Conservation (phyloP, 805 yeast species). For the Sugiyamaella marilandica region DNA sequence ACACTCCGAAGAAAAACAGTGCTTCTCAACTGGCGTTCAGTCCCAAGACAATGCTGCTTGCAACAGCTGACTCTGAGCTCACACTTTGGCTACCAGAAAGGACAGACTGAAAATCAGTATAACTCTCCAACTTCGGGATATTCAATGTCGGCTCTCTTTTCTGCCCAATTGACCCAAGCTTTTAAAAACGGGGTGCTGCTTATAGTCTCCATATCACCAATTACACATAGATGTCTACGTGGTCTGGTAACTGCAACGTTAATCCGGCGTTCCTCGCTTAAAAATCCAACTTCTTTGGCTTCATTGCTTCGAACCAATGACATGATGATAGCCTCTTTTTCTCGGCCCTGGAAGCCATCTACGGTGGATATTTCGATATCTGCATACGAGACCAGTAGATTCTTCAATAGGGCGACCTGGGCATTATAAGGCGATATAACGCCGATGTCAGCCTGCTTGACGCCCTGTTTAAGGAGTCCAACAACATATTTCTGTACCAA, state of each 20-base stretch:
- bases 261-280: conserved; percentile 70
- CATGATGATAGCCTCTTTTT: conserved; percentile 78
- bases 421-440: conserved; percentile 88
- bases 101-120: background rate
- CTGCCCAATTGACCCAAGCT: conserved; percentile 68
- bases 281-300: conserved; percentile 67
- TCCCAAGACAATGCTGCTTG: conserved; percentile 56
- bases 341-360: conserved; percentile 97
- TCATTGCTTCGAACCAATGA: conserved; percentile 81
- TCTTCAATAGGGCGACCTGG: conserved; percentile 64
- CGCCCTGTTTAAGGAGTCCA: conserved; percentile 48
- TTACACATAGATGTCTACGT: conserved; percentile 72
- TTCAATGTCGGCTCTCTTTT: conserved; percentile 58
- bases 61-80: conserved; percentile 57
- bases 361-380: conserved; percentile 78
- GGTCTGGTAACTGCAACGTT: conserved; percentile 95
- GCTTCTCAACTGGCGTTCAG: conserved; percentile 50
- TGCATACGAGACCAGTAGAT: conserved; percentile 39
- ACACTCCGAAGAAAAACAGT: background rate
- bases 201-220: conserved; percentile 81
- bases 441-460: conserved; percentile 59
- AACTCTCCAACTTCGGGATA: conserved; percentile 51
- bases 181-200: conserved; percentile 42
- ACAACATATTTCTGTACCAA: conserved; percentile 56
- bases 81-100: conserved; percentile 39